Evolutionary conservation across 2,329 filamentous ascomycete genomes (phyloP), one percentile per base, ranked within the genome.

Genomic region (Trichophyton schoenleinii): DNA sequence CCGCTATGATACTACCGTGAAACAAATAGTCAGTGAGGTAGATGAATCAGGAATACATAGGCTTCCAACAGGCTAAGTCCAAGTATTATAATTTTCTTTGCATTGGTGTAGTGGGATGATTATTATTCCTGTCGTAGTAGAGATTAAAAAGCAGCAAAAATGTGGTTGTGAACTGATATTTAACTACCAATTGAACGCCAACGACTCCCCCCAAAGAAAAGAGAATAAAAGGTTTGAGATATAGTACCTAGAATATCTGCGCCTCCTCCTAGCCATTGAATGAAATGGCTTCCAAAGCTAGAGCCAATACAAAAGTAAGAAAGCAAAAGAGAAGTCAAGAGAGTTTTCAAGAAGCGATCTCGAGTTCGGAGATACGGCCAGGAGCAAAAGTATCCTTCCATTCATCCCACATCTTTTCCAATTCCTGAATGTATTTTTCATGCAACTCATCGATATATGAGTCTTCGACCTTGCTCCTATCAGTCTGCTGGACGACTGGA

Each of bases 361-460:
- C 72, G 58, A 80, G 67, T 60, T 79, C 77, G 11, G 72, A 73
- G 5, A 65, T 69, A 60, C 76, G 70, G 38, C 78, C 73, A 41
- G 69, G 70, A 3, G 75, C 75, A 70, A 77, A 79, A 11, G 72
- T 70, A 65, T 78, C 76, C 63, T 75, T 78, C 70, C 75, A 77
- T 61, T 74, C 70, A 58, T 78, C 73, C 77, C 78, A 80, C 57
- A 79, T 60, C 53, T 75, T 70, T 60, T 70, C 67, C 62, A 79
- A 63, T 63, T 79, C 92, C 31, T 81, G 76, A 1, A 94, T 81
- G 73, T 99, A 99, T 66, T 85, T 76, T 22, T 78, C 79, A 73
- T 97, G 94, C 63, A 96, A 78, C 66, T 87, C 77, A 69, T 96
- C 87, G 64, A 97, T 85, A 67, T 95, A 90, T 6, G 80, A 80